Evolutionary conservation across 108 stramenopile genomes (phyloP).

Genomic region (Bacterosira constricta): DNA sequence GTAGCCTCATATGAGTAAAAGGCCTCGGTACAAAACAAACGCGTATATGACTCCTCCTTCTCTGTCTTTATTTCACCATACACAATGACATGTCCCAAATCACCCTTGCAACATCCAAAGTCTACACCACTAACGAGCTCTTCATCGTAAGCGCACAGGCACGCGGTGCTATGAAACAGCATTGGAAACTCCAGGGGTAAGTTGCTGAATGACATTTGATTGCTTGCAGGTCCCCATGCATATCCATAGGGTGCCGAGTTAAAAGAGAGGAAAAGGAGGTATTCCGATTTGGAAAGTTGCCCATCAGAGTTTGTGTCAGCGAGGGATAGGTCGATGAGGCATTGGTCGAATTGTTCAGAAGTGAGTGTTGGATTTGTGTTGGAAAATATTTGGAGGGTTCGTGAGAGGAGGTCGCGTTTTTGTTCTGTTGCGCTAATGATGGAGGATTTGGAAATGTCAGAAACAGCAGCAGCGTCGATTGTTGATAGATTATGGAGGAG

Average conservation of each 20-base stretch:
- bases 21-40: conserved; percentile 26
- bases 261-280: conserved; percentile 13
- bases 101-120: conserved; percentile 6
- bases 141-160: conserved; percentile 15
- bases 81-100: conserved; percentile 11
- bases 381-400: no score
- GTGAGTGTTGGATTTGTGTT: conserved; percentile 5
- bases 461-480: no score
- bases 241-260: conserved; percentile 15
- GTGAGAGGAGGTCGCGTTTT: no score
- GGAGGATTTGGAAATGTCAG: no score
- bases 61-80: conserved; percentile 1
- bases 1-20: conserved; percentile 6
- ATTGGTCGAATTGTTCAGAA: conserved; percentile 13
- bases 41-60: conserved; percentile 6
- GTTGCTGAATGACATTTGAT: background rate
- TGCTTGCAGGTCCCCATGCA: background rate
- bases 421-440: no score
- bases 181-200: conserved; percentile 26
- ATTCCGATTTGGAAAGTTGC: conserved; percentile 15
- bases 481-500: no score
- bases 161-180: conserved; percentile 29
- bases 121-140: background rate
- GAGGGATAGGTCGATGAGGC: background rate
- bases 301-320: conserved; percentile 19